phyloP scores from a whole-genome alignment of 1,284 basidiomycete genomes.

The Dichomitus squalens region DNA sequence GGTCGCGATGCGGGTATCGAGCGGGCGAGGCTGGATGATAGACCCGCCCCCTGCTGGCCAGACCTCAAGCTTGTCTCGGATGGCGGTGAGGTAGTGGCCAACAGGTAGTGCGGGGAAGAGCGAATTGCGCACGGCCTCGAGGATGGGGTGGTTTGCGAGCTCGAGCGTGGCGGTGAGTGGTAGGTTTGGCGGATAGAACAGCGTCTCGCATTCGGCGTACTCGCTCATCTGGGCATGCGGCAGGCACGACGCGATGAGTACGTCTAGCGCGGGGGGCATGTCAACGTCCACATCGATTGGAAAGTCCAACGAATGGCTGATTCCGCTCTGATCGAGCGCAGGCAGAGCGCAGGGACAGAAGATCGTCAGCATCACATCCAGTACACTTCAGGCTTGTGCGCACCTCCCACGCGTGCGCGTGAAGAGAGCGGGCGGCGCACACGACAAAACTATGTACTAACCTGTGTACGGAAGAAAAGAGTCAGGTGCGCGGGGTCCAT shows the following conservation, averaged over 20 bases:
- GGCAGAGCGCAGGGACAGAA: not conserved
- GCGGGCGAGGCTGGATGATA: slow-evolving; percentile 54
- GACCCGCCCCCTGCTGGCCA: slow-evolving; percentile 61
- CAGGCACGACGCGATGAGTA: slow-evolving; percentile 73
- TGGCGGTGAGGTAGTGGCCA: slow-evolving; percentile 69
- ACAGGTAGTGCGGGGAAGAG: slow-evolving; percentile 68
- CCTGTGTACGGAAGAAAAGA: slow-evolving; percentile 80
- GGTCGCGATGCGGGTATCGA: slow-evolving; percentile 71
- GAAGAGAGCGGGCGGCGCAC: not conserved
- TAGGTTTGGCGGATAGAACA: slow-evolving; percentile 73
- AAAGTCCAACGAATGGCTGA: slow-evolving; percentile 79
- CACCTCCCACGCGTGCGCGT: not conserved
- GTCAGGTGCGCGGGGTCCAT: slow-evolving; percentile 67
- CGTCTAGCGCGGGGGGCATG: slow-evolving; percentile 77
- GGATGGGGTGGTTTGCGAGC: slow-evolving; percentile 76
- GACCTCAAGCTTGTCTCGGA: slow-evolving; percentile 71
- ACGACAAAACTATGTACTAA: slow-evolving; percentile 33
- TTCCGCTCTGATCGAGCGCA: slow-evolving; percentile 57
- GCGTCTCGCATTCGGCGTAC: slow-evolving; percentile 52
- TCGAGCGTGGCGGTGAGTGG: slow-evolving; percentile 76
- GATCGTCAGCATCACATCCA: not conserved
- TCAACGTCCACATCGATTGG: slow-evolving; percentile 76
- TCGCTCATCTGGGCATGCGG: slow-evolving; percentile 60
- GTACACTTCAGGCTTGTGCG: slow-evolving; percentile 2
- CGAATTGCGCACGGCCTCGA: slow-evolving; percentile 69